phyloP scores from a whole-genome alignment of 768 basidiomycete genomes.

The Lepiota brunneoincarnata region DNA sequence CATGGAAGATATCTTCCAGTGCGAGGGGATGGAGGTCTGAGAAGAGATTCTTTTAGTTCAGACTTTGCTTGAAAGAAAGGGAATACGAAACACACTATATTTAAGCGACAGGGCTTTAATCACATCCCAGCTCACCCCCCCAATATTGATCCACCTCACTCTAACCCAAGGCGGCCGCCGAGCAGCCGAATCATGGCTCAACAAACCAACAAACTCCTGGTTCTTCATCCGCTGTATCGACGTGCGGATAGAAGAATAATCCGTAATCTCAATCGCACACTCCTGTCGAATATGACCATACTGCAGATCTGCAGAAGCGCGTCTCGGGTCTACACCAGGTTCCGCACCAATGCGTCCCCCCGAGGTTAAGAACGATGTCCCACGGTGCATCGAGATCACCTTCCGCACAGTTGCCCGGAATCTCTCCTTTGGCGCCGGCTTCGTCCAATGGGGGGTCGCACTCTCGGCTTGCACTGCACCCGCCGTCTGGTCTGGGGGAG shows the following conservation, averaged over 20 bases:
- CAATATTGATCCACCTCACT: constrained; percentile 75
- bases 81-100: constrained; percentile 46
- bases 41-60: background rate
- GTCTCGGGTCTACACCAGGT: constrained; percentile 68
- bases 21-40: constrained; percentile 69
- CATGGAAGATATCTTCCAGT: constrained; percentile 66
- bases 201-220: constrained; percentile 53
- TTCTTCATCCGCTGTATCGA: constrained; percentile 59
- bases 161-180: constrained; percentile 58
- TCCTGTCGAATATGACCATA: constrained; percentile 59
- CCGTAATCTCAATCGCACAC: constrained; percentile 64
- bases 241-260: constrained; percentile 59
- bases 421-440: constrained; percentile 41
- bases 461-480: background rate
- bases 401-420: constrained; percentile 58
- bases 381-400: constrained; percentile 61
- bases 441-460: constrained; percentile 16
- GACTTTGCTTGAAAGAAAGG: background rate
- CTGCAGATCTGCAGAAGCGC: constrained; percentile 49
- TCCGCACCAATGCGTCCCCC: constrained; percentile 50
- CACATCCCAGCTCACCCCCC: constrained; percentile 70
- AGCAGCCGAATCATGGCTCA: constrained; percentile 42
- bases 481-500: too few relatives aligned
- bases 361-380: constrained; percentile 37
- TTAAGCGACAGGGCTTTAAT: constrained; percentile 63